phyloP scores from a whole-genome alignment of 495 filamentous ascomycete species.

The Evernia prunastri region DNA sequence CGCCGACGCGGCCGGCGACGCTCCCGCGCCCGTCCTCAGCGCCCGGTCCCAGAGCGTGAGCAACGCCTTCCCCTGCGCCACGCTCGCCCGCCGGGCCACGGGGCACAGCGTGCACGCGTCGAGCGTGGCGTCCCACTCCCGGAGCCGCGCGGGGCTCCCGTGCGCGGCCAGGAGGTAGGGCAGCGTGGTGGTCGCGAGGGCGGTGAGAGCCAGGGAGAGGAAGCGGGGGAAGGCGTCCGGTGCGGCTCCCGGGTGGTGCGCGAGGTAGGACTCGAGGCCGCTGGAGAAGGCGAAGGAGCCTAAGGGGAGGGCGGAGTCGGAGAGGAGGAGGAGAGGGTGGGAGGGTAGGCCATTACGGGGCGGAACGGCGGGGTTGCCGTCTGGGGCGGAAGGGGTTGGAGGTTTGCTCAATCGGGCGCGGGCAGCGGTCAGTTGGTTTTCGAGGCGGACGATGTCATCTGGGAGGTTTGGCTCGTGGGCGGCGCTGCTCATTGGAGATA shows the following conservation, averaged over 20 bases:
- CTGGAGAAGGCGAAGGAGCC: conserved; percentile 96
- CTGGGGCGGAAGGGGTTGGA: conserved; percentile 13
- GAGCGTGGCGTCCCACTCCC: conserved; percentile 69
- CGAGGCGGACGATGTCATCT: conserved; percentile 50
- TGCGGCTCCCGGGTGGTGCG: conserved; percentile 56
- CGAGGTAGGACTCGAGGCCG: conserved; percentile 88
- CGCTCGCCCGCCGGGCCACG: conserved; percentile 76
- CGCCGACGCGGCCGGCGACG: conserved; percentile 9
- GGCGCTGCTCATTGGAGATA: conserved; percentile 19
- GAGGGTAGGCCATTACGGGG: conserved; percentile 29
- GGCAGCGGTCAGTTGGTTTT: conserved; percentile 41
- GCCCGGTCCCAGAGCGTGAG: conserved; percentile 84
- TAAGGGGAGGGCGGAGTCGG: conserved; percentile 90
- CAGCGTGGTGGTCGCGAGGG: conserved; percentile 70
- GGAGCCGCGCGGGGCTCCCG: conserved; percentile 49
- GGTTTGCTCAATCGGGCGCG: conserved; percentile 15
- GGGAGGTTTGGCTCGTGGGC: conserved; percentile 32
- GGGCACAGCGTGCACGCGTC: conserved; percentile 83
- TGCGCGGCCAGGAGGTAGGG: conserved; percentile 80
- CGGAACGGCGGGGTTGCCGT: conserved; percentile 8
- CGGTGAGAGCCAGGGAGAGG: conserved; percentile 68
- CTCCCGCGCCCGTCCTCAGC: conserved; percentile 36
- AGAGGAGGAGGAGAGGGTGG: conserved; percentile 84
- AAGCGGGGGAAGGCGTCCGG: conserved; percentile 59
- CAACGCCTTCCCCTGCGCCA: conserved; percentile 79